A percentile compares a stretch with the other conserved stretches of the same genome.
These are phyloP conservation scores for Venturia carpophila DNA, from an alignment of 2,329 filamentous ascomycete species.

Conservation along the genomic window DNA sequence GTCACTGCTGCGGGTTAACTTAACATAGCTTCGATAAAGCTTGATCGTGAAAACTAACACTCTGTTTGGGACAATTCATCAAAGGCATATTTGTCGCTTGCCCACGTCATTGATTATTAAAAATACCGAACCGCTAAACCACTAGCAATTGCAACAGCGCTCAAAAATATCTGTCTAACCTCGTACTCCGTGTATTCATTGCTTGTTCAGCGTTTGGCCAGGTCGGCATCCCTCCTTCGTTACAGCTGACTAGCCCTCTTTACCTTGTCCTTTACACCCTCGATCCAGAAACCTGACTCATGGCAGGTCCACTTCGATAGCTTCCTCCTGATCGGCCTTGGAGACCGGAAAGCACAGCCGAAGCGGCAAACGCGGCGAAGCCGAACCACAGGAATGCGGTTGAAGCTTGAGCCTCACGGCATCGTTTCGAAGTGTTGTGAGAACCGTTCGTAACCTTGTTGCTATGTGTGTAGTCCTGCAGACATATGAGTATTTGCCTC, in stretches of 20 bases:
- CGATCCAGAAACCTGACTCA: constrained; percentile 45
- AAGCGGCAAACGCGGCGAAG: constrained; percentile 52
- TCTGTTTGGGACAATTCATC: no score
- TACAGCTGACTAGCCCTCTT: neutral
- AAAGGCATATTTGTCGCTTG: no score
- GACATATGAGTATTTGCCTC: constrained; percentile 12
- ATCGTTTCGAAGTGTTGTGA: constrained; percentile 52
- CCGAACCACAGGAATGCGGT: constrained; percentile 75
- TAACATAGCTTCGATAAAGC: no score
- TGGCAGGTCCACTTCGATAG: constrained; percentile 40
- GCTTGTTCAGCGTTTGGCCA: neutral
- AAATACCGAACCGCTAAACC: no score
- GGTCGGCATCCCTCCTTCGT: neutral
- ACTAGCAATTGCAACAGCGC: neutral
- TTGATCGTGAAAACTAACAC: no score
- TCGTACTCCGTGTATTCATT: constrained; percentile 1
- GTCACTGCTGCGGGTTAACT: no score
- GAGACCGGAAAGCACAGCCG: constrained; percentile 49
- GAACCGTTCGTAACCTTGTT: constrained; percentile 59
- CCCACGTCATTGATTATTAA: no score
- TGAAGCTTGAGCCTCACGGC: constrained; percentile 66
- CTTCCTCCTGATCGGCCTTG: constrained; percentile 42
- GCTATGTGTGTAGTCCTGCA: constrained; percentile 36
- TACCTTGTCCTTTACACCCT: neutral
- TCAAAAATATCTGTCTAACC: neutral